Conservation (phyloP, 2,329 filamentous ascomycete species). For the Exserohilum rostratum region DNA sequence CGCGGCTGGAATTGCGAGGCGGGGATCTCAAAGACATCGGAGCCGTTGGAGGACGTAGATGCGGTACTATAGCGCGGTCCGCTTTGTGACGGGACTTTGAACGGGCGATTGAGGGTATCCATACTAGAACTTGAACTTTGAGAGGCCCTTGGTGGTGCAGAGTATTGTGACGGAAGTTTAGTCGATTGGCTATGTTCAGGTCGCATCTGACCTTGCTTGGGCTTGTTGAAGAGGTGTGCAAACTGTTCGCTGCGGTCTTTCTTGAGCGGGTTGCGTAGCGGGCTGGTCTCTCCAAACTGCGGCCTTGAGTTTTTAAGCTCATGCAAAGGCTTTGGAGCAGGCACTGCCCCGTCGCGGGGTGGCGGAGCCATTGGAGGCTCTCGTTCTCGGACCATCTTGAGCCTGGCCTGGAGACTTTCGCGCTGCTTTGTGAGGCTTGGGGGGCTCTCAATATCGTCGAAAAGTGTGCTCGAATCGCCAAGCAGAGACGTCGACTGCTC, state of each 20-base stretch:
- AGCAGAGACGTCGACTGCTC: conserved; percentile 25
- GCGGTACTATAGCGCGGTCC: conserved; percentile 34
- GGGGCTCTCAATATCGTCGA: conserved; percentile 33
- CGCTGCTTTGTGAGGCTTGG: conserved; percentile 1
- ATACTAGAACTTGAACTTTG: conserved; percentile 4
- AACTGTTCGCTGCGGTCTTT: conserved; percentile 37
- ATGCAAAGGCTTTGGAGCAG: conserved; percentile 36
- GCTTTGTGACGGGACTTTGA: conserved; percentile 23
- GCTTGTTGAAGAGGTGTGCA: conserved; percentile 58
- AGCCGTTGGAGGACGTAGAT: conserved; percentile 30
- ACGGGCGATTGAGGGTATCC: conserved; percentile 19
- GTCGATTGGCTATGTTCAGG: conserved; percentile 57
- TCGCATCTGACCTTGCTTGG: conserved; percentile 55
- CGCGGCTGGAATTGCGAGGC: conserved; percentile 42
- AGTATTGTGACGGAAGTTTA: conserved; percentile 30
- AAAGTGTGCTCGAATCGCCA: conserved; percentile 45
- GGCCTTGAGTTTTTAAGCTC: conserved; percentile 38
- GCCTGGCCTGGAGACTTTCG: conserved; percentile 3
- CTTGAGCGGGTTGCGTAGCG: conserved; percentile 58
- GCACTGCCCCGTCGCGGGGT: conserved; percentile 21
- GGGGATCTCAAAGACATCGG: conserved; percentile 46
- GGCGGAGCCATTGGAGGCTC: conserved; percentile 51
- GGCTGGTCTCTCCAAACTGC: conserved; percentile 66
- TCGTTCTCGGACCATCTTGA: conserved; percentile 60
- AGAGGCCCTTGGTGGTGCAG: conserved; percentile 8